Base-by-base conservation (phyloP, 495 filamentous ascomycete genomes). In the Neurospora tetraspora region DNA sequence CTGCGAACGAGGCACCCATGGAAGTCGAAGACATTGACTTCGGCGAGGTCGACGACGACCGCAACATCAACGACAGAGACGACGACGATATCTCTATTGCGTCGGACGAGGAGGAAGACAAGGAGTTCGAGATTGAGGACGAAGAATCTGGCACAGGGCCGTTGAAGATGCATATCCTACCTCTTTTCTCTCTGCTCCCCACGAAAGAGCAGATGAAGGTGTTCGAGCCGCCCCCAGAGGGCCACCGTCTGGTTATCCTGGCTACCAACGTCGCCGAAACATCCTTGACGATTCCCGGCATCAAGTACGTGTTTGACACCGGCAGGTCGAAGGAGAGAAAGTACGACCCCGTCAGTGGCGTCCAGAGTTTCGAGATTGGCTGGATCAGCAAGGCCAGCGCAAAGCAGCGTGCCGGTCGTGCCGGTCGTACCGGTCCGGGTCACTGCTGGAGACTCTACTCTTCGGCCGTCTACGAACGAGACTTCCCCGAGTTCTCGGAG, bases 361-460 rank as follows among this genome's bases (percentile, higher is more conserved):
- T 99, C 0, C 96, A 98, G 80, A 97, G 90, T 76, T 99, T 97
- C 77, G 92, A 97, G 78, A 87, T 98, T 53, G 91, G 91, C 53
- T 99, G 95, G 94, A 96, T 97, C 74, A 97, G 94, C 84, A 98
- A 99, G 83, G 96, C 96, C 20, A 96, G 93, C 79, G 94, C 96
- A 34, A 91, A 89, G 73, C 96, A 99, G 82, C 88, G 96, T 81
- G 91, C 94, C 69, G 96, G 96, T 80, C 93, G 96, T 85, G 95
- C 96, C 45, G 96, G 96, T 47, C 90, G 96, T 86, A 98, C 94
- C 31, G 96, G 94, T 2, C 94, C 96, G 12, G 96, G 96, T 39
- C 96, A 98, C 79, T 97, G 95, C 80, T 99, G 97, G 81, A 87
- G 92, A 70, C 78, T 99, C 3, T 99, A 97, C 78, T 97, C 94